A percentile compares a stretch with the other conserved stretches of the same genome.
phyloP scores from a whole-genome alignment of 108 stramenopile genomes.

The Conticribra guillardii region DNA sequence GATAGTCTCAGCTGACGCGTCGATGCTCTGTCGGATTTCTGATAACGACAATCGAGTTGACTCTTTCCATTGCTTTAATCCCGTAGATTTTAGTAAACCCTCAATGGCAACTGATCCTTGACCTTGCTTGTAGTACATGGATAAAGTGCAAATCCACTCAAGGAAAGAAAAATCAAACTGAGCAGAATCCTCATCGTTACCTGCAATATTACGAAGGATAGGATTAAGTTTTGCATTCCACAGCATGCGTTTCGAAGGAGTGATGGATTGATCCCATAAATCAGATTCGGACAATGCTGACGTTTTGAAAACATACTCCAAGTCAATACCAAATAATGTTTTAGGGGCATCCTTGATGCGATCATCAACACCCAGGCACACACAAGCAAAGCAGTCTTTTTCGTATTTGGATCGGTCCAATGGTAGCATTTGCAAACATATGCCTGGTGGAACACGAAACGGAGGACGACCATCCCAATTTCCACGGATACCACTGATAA shows the following conservation, averaged over 20 bases:
- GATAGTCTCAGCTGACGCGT: constrained; percentile 56
- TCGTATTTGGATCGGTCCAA: constrained; percentile 10
- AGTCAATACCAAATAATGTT: constrained; percentile 58
- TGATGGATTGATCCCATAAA: constrained; percentile 53
- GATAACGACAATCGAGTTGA: constrained; percentile 50
- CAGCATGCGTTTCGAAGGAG: constrained; percentile 33
- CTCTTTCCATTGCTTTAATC: constrained; percentile 56
- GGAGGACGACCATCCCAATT: background rate
- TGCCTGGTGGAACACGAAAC: constrained; percentile 42
- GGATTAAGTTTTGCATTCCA: constrained; percentile 83
- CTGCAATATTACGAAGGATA: constrained; percentile 8
- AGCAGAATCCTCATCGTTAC: constrained; percentile 6
- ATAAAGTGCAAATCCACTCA: constrained; percentile 48
- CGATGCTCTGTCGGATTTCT: constrained; percentile 57
- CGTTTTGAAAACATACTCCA: constrained; percentile 43
- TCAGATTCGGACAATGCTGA: constrained; percentile 45
- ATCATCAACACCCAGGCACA: constrained; percentile 73
- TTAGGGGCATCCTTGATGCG: constrained; percentile 52
- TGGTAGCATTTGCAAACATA: constrained; percentile 63
- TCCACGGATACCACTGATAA: constrained; percentile 62
- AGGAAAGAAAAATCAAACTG: constrained; percentile 47
- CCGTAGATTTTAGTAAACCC: constrained; percentile 6
- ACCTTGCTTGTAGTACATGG: constrained; percentile 1
- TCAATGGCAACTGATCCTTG: background rate
- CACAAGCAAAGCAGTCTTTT: constrained; percentile 36